Conservation (phyloP, 192 early-diverging fungal species). For the Chytriomyces sp. region DNA sequence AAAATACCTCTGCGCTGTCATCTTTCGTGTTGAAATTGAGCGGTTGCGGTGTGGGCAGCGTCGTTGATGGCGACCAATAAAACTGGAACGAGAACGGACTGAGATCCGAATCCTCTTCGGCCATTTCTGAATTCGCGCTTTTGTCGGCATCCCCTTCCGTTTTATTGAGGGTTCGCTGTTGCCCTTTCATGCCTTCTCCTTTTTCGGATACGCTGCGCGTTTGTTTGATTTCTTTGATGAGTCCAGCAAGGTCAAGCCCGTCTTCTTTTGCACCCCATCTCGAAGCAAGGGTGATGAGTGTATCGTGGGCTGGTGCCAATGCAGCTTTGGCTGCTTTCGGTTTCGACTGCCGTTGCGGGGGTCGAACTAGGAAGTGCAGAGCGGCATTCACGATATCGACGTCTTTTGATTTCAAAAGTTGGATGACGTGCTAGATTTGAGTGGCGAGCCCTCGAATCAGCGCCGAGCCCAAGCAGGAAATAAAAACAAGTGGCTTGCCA, state of each 20-base stretch:
- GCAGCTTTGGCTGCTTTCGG: constrained; percentile 63
- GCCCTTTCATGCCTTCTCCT: not conserved
- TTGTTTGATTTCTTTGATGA: constrained; percentile 38
- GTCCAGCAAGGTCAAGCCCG: constrained; percentile 54
- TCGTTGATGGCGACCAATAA: no score
- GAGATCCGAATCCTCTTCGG: no score
- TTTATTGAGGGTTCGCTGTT: not conserved
- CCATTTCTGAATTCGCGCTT: not conserved
- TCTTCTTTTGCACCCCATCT: constrained; percentile 65
- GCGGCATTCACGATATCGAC: constrained; percentile 79
- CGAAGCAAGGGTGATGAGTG: constrained; percentile 63
- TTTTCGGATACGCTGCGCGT: not conserved
- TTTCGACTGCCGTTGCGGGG: constrained; percentile 87
- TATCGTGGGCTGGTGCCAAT: constrained; percentile 60
- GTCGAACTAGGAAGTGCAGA: constrained; percentile 81
- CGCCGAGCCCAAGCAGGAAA: not conserved
- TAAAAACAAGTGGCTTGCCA: constrained; percentile 39
- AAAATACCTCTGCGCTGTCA: no score
- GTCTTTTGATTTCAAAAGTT: constrained; percentile 79
- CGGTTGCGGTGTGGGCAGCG: no score
- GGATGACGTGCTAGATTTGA: constrained; percentile 27
- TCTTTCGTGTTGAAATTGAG: no score
- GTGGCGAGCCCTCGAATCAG: not conserved
- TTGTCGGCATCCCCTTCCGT: not conserved
- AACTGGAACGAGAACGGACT: no score